Evolutionary conservation across 345 rosid genomes (phyloP).

Genomic region (Populus pruinosa): DNA sequence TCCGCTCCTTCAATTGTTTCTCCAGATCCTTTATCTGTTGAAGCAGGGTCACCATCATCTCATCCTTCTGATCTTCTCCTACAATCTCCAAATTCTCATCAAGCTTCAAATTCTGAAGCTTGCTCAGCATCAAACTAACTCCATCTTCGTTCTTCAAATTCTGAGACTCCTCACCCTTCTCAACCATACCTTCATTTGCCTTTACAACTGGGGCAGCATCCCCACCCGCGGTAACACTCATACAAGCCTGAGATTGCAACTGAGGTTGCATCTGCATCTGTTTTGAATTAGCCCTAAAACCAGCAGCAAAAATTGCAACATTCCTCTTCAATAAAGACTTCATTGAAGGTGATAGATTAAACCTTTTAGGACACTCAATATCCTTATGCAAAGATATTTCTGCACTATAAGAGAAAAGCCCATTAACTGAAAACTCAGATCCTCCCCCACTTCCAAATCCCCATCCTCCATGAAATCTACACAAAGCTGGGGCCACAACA

Average conservation of each 20-base stretch:
- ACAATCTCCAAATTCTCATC: conserved; percentile 60
- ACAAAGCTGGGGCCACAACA: conserved; percentile 50
- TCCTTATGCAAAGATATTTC: conserved; percentile 57
- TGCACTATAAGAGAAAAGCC: conserved; percentile 38
- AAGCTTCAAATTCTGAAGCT: conserved; percentile 72
- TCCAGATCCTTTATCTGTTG: conserved; percentile 72
- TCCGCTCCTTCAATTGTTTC: conserved; percentile 76
- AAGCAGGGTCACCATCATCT: conserved; percentile 53
- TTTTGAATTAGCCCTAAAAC: conserved; percentile 70
- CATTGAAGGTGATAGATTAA: conserved; percentile 82
- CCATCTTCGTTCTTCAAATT: conserved; percentile 44
- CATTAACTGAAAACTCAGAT: conserved; percentile 49
- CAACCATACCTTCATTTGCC: conserved; percentile 27
- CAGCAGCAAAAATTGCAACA: conserved; percentile 84
- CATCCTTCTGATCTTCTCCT: conserved; percentile 70
- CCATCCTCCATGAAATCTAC: conserved; percentile 89
- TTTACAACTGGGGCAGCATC: conserved; percentile 26
- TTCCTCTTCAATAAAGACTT: conserved; percentile 79
- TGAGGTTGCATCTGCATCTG: conserved; percentile 37
- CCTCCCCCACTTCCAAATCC: conserved; percentile 67
- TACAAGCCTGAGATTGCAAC: conserved; percentile 37
- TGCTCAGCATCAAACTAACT: conserved; percentile 54
- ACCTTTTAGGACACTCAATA: conserved; percentile 80
- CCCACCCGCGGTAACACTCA: conserved; percentile 34
- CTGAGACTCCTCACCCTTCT: conserved; percentile 47